These are phyloP conservation scores for Daldinia sp. DNA, from an alignment of 2,329 filamentous ascomycete species.

Conservation along the genomic window DNA sequence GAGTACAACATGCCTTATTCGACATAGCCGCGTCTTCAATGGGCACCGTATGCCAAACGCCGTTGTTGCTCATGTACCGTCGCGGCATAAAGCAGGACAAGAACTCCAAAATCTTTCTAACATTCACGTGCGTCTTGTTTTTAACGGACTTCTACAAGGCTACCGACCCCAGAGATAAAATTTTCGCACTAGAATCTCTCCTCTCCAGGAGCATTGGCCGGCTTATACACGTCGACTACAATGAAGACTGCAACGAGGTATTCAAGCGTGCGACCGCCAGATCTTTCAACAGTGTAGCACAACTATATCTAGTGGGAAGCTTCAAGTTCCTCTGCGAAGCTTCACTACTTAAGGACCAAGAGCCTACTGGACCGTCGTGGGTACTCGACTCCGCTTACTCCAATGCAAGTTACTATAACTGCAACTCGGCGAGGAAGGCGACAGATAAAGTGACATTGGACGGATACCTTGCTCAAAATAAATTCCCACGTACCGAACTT, in stretches of 20 bases:
- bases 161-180: neutral
- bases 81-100: neutral
- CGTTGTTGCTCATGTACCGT: neutral
- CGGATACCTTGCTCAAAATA: neutral
- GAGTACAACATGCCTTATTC: neutral
- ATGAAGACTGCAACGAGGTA: neutral
- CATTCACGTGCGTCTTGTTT: neutral
- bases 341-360: too few relatives aligned
- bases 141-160: neutral
- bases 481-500: neutral
- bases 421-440: too few relatives aligned
- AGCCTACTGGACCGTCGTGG: too few relatives aligned
- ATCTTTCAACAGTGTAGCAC: too few relatives aligned
- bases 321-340: too few relatives aligned
- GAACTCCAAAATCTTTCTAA: neutral
- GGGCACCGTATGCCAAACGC: neutral
- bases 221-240: neutral
- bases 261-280: too few relatives aligned
- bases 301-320: too few relatives aligned
- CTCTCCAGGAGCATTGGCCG: neutral
- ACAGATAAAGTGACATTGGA: neutral
- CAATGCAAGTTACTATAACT: too few relatives aligned
- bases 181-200: neutral
- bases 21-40: neutral
- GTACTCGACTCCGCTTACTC: too few relatives aligned